phyloP scores from a whole-genome alignment of 768 basidiomycete species.

The Leccinum disarticulatum region DNA sequence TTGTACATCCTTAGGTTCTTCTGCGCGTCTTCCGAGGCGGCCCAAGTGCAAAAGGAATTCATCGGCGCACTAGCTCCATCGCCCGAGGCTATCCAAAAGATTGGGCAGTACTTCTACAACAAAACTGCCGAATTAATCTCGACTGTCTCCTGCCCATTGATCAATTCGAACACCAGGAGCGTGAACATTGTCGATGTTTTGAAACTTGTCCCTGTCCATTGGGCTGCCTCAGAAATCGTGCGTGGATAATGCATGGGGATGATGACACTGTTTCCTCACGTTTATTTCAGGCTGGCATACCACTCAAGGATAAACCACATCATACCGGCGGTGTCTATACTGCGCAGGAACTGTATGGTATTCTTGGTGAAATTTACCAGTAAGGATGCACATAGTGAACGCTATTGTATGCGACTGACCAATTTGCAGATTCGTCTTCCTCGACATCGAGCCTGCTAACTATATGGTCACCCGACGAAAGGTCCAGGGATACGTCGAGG shows the following conservation, averaged over 20 bases:
- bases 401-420: not conserved
- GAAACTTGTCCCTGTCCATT: constrained; percentile 61
- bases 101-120: constrained; percentile 63
- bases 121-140: constrained; percentile 61
- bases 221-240: constrained; percentile 71
- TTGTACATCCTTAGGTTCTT: constrained; percentile 50
- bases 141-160: constrained; percentile 52
- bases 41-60: constrained; percentile 45
- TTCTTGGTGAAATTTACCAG: constrained; percentile 72
- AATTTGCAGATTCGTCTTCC: constrained; percentile 64
- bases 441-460: constrained; percentile 62
- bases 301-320: constrained; percentile 56
- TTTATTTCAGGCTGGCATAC: constrained; percentile 60
- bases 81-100: constrained; percentile 47
- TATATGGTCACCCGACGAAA: constrained; percentile 54
- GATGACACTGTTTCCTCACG: not conserved
- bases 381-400: constrained; percentile 25
- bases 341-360: constrained; percentile 57
- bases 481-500: constrained; percentile 51
- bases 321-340: constrained; percentile 58
- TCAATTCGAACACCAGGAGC: constrained; percentile 50
- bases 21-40: constrained; percentile 46
- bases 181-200: constrained; percentile 75
- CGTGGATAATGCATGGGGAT: constrained; percentile 22
- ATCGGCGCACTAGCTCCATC: constrained; percentile 46